Evolutionary conservation across 1,284 basidiomycete species (phyloP), one percentile per base, ranked within the genome.

Genomic region (Trichosporon sp.): DNA sequence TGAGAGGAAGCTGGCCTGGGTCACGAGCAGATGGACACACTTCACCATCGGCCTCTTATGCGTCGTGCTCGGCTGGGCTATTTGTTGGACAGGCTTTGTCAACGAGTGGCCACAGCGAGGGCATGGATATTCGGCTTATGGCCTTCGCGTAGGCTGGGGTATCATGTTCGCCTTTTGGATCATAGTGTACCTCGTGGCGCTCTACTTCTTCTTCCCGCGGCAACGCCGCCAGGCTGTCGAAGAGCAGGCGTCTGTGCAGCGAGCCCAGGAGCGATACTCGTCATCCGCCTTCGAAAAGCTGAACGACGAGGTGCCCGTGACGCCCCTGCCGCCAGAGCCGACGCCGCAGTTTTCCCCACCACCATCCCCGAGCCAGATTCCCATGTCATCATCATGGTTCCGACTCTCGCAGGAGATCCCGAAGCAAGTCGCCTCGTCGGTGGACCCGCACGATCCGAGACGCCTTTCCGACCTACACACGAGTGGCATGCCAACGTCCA

Each of bases 81-180:
- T 72, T 0, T 69, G 65, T 4, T 78, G 73, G 74, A 56, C 67
- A 7, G 75, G 72, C 5, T 62, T 76, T 16, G 69, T 68, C 11
- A 54, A 64, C 32, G 72, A 74, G 61, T 76, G 74, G 74, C 59
- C 46, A 1, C 37, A 36, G 7, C 68, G 66, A n/a, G 72, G 70
- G 3, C 66, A 65, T 36, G 73, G 73, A 0, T 56, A 44, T 0
- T 59, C 69, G 0, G 58, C 46, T 13, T 61, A 65, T 2, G 72
- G 73, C 4, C 72, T 68, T 62, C 73, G 71, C 57, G 68, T 66
- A 4, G 73, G 73, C n/a, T 76, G 73, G 74, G 74, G 73, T 11
- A 4, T 75, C 4, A 58, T 75, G 27, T 64, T 75, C 27, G 69
- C 54, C 21, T 3, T 64, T 21, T 69, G 65, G 68, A 49, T 65